These are phyloP conservation scores for Cladosporium sp. DNA, from an alignment of 2,329 filamentous ascomycete genomes.

Conservation along the genomic window DNA sequence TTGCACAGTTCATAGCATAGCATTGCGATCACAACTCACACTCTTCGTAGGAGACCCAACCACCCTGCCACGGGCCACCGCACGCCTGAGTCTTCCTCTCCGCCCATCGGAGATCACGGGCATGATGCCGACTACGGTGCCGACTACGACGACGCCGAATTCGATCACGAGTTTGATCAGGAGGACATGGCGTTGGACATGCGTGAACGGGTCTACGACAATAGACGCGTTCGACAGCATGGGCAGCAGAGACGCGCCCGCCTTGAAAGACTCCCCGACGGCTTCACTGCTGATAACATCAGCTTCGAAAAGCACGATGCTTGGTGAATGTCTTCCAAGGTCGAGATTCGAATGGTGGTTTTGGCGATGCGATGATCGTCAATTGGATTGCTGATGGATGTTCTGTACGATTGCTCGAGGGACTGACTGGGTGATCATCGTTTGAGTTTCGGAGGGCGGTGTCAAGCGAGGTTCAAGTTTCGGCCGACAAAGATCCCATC, in stretches of 20 bases:
- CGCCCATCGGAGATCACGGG: not conserved
- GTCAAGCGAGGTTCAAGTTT: not conserved
- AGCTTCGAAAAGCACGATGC: not conserved
- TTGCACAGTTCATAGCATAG: not conserved
- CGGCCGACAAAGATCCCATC: not conserved
- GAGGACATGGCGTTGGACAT: not conserved
- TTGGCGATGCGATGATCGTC: not conserved
- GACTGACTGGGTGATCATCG: not conserved
- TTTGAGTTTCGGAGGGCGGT: not conserved
- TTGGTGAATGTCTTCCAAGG: not conserved
- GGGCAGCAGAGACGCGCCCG: not conserved
- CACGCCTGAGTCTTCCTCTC: not conserved
- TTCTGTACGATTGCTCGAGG: not conserved
- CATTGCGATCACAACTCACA: not conserved
- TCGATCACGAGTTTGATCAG: not conserved
- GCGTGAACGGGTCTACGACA: not conserved
- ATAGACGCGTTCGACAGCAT: not conserved
- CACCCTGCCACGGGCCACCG: not conserved
- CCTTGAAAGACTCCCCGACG: not conserved
- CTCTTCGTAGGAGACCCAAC: not conserved
- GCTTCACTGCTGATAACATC: not conserved
- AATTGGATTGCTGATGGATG: not conserved
- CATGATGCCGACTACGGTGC: not conserved
- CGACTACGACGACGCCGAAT: not conserved
- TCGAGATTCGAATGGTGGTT: not conserved